Percentiles rank a stretch among this genome's conserved stretches.
Conservation (phyloP, 2,329 filamentous ascomycete species). For the Lecanoromycetidae sp. region DNA sequence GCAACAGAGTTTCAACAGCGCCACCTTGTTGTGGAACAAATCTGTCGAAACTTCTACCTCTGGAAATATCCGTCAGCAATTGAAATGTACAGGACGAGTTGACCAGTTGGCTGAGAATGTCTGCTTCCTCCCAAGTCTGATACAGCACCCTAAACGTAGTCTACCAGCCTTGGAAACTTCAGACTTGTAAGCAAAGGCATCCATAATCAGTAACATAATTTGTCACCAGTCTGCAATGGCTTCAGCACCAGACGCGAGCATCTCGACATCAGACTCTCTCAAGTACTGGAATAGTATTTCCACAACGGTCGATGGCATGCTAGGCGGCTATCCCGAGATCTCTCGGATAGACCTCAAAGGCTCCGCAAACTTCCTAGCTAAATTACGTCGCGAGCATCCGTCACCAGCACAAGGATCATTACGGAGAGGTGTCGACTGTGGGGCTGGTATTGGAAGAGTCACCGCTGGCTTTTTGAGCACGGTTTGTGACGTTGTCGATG, state of each 20-base stretch:
- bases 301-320: slow-evolving; percentile 56
- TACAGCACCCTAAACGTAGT: too few relatives aligned
- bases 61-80: too few relatives aligned
- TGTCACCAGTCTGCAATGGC: background rate
- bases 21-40: too few relatives aligned
- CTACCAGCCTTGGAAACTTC: background rate
- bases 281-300: slow-evolving; percentile 30
- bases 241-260: slow-evolving; percentile 23
- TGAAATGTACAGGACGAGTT: too few relatives aligned
- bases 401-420: background rate
- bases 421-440: slow-evolving; percentile 43
- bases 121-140: too few relatives aligned
- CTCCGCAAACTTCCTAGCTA: slow-evolving; percentile 56
- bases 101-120: too few relatives aligned
- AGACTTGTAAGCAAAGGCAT: background rate
- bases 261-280: slow-evolving; percentile 28
- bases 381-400: slow-evolving; percentile 37
- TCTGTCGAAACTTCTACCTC: too few relatives aligned
- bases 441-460: slow-evolving; percentile 67
- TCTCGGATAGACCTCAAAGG: slow-evolving; percentile 60
- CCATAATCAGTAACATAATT: background rate
- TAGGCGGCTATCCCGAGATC: slow-evolving; percentile 60
- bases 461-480: slow-evolving; percentile 64
- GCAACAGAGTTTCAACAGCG: too few relatives aligned
- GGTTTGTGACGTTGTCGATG: slow-evolving; percentile 60